Evolutionary conservation across 2,329 filamentous ascomycete species (phyloP).

Genomic region (Amphichorda felina): DNA sequence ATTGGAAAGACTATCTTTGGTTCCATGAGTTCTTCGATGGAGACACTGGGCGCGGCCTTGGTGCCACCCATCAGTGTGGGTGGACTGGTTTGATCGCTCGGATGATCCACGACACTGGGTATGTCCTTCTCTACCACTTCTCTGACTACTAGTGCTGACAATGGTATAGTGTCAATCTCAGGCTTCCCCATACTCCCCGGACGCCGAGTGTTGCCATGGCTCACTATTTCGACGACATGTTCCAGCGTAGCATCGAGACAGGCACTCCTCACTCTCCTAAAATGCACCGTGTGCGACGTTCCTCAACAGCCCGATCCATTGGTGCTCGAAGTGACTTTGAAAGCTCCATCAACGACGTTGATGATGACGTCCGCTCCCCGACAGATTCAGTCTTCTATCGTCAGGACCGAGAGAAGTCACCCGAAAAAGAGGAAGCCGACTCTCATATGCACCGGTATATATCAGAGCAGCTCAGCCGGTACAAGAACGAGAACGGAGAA

Average conservation of each 20-base stretch:
- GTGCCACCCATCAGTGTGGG: slow-evolving; percentile 87
- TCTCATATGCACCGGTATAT: slow-evolving; percentile 73
- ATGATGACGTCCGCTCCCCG: slow-evolving; percentile 23
- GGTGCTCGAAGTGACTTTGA: slow-evolving; percentile 73
- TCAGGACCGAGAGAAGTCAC: slow-evolving; percentile 29
- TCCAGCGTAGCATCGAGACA: slow-evolving; percentile 33
- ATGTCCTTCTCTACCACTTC: slow-evolving; percentile 22
- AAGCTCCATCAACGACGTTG: slow-evolving; percentile 31
- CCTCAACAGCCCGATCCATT: slow-evolving; percentile 74
- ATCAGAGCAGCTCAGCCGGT: slow-evolving; percentile 63
- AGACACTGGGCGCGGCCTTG: slow-evolving; percentile 77
- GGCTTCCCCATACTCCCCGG: slow-evolving; percentile 84
- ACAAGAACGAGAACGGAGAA: slow-evolving; percentile 28
- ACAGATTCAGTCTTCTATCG: slow-evolving; percentile 16
- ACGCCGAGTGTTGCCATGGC: slow-evolving; percentile 73
- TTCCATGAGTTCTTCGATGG: slow-evolving; percentile 98
- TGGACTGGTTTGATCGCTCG: slow-evolving; percentile 95
- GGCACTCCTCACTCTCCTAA: slow-evolving; percentile 21
- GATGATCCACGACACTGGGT: slow-evolving; percentile 97
- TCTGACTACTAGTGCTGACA: slow-evolving; percentile 25
- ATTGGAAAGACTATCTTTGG: slow-evolving; percentile 81
- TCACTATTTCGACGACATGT: slow-evolving; percentile 92
- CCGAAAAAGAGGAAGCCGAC: slow-evolving; percentile 43
- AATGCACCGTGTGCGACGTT: slow-evolving; percentile 54
- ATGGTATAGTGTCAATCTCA: slow-evolving; percentile 60